phyloP scores from a whole-genome alignment of 148 eudicot species.

The Amaranthus cruentus region DNA sequence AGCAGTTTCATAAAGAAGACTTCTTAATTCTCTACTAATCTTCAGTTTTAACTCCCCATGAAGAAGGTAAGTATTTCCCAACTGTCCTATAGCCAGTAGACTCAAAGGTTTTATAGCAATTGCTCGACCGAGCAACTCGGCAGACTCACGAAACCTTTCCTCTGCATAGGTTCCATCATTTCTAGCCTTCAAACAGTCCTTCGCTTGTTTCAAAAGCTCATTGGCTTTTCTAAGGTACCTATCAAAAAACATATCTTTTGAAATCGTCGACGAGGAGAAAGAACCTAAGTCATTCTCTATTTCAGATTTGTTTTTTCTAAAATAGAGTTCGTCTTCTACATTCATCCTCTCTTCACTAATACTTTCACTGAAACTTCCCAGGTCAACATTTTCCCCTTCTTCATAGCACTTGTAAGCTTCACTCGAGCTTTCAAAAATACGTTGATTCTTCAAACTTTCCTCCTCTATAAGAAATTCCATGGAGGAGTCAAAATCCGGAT shows the following conservation, averaged over 20 bases:
- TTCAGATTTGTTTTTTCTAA: constrained; percentile 25
- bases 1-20: constrained; percentile 39
- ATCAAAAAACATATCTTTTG: constrained; percentile 60
- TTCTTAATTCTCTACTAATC: constrained; percentile 60
- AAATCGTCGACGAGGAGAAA: constrained; percentile 42
- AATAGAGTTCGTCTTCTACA: constrained; percentile 30
- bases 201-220: constrained; percentile 57
- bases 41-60: constrained; percentile 85
- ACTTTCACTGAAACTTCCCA: constrained; percentile 25
- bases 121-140: constrained; percentile 66
- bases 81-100: constrained; percentile 81
- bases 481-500: constrained; percentile 31
- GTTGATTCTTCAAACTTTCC: constrained; percentile 29
- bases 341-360: constrained; percentile 20
- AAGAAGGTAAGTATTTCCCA: constrained; percentile 94
- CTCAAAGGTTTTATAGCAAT: constrained; percentile 87
- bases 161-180: constrained; percentile 48
- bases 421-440: constrained; percentile 18
- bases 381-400: constrained; percentile 19
- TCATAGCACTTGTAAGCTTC: constrained; percentile 29
- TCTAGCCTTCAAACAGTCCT: constrained; percentile 37
- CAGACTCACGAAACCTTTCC: constrained; percentile 51
- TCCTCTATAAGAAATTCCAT: constrained; percentile 28
- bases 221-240: constrained; percentile 57
- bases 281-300: constrained; percentile 23